Evolutionary conservation across 176 grass and related monocot species (phyloP).

Genomic region (Oryza meyeriana): DNA sequence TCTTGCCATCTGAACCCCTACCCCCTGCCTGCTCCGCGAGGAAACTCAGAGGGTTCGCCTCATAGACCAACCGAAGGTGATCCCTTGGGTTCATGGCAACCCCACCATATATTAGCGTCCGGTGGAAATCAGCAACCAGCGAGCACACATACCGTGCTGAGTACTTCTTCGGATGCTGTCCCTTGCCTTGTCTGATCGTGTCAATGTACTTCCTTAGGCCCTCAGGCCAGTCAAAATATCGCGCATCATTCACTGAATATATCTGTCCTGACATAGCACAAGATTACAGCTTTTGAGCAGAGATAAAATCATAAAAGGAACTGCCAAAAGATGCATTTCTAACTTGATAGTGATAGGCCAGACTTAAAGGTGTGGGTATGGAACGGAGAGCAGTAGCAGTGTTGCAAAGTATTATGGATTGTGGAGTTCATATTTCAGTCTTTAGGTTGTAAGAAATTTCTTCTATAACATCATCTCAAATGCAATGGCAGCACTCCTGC

Average conservation of each 20-base stretch:
- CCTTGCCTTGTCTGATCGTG: conserved; percentile 85
- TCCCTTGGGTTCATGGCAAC: conserved; percentile 94
- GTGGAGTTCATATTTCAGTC: background rate
- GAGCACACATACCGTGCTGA: conserved; percentile 93
- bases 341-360: background rate
- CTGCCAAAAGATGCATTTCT: conserved; percentile 1
- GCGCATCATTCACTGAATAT: conserved; percentile 93
- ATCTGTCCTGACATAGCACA: conserved; percentile 69
- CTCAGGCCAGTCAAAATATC: conserved; percentile 94
- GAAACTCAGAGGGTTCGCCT: conserved; percentile 91
- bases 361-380: background rate
- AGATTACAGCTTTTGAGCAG: conserved; percentile 21
- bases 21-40: conserved; percentile 81
- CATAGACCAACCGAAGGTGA: conserved; percentile 86
- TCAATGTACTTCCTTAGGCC: conserved; percentile 88
- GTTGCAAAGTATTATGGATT: background rate
- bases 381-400: background rate
- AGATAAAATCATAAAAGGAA: background rate
- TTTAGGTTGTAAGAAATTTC: background rate
- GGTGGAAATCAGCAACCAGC: conserved; percentile 84
- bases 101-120: conserved; percentile 82
- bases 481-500: background rate
- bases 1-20: conserved; percentile 81
- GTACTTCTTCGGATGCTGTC: conserved; percentile 87
- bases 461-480: background rate